phyloP scores from a whole-genome alignment of 129 eudicot genomes.

The Gnaphalium uliginosum region DNA sequence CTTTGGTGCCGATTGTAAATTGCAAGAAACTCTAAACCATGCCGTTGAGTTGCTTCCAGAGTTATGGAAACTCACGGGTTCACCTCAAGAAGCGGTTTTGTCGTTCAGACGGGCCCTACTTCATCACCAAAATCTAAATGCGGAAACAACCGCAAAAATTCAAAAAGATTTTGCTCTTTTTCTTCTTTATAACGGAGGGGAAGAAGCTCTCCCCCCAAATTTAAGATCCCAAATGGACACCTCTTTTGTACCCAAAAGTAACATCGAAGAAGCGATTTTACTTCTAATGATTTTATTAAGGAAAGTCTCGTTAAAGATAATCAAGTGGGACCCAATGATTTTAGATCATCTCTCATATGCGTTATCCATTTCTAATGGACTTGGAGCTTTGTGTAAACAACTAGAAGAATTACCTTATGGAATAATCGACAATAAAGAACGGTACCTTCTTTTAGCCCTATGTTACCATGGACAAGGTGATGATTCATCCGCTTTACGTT shows the following conservation, averaged over 20 bases:
- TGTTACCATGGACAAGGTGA: conserved; percentile 80
- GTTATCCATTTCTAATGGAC: conserved; percentile 62
- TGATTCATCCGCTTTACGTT: conserved; percentile 57
- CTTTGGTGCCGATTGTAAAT: conserved; percentile 73
- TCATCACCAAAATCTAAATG: conserved; percentile 68
- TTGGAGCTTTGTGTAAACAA: conserved; percentile 57
- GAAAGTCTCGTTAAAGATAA: conserved; percentile 57
- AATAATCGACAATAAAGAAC: conserved; percentile 54
- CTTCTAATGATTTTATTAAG: conserved; percentile 67
- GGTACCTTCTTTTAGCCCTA: conserved; percentile 62
- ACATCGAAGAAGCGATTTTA: conserved; percentile 88
- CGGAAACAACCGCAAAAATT: conserved; percentile 58
- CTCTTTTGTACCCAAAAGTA: conserved; percentile 76
- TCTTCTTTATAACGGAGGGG: conserved; percentile 81
- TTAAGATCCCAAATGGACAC: conserved; percentile 74
- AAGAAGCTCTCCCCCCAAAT: conserved; percentile 70
- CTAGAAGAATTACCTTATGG: conserved; percentile 73
- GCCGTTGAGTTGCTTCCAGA: conserved; percentile 92
- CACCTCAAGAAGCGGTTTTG: conserved; percentile 70
- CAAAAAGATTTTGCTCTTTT: conserved; percentile 88
- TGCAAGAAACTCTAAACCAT: conserved; percentile 88
- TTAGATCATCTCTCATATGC: conserved; percentile 88
- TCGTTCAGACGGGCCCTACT: conserved; percentile 85
- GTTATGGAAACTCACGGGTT: conserved; percentile 86
- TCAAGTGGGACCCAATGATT: conserved; percentile 89